Conservation (phyloP, 2,329 filamentous ascomycete species). For the Botryotinia convoluta region DNA sequence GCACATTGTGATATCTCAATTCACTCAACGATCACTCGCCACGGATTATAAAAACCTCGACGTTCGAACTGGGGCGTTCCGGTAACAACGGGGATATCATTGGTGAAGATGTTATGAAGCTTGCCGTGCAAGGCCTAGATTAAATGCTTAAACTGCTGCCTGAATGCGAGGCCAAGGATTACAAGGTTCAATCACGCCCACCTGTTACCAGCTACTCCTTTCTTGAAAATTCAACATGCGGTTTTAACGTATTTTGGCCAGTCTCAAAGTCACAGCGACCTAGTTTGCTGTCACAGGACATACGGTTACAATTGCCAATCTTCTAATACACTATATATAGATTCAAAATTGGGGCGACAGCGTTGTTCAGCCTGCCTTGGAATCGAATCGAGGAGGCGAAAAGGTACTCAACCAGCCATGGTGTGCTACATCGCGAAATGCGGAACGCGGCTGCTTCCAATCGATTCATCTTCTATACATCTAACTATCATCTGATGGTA, state of each 20-base stretch:
- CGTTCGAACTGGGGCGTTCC: neutral
- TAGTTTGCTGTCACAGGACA: constrained; percentile 11
- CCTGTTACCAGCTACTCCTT: constrained; percentile 16
- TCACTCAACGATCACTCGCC: neutral
- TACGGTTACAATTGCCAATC: constrained; percentile 16
- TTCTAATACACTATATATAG: constrained; percentile 17
- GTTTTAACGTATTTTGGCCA: constrained; percentile 14
- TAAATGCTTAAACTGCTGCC: constrained; percentile 21
- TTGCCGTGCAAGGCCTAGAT: constrained; percentile 4
- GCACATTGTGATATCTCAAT: neutral
- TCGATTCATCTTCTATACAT: neutral
- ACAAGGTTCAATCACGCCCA: constrained; percentile 14
- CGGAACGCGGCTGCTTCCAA: neutral
- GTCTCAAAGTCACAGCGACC: constrained; percentile 15
- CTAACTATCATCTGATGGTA: constrained; percentile 1
- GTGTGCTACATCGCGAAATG: constrained; percentile 5
- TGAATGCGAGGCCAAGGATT: constrained; percentile 19
- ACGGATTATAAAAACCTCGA: neutral
- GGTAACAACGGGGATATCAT: neutral
- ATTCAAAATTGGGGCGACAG: constrained; percentile 16
- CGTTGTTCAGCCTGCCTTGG: constrained; percentile 14
- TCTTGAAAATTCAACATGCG: constrained; percentile 1
- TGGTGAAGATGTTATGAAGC: neutral
- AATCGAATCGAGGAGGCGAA: neutral
- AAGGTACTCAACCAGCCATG: neutral